Percentiles rank a stretch among this genome's conserved stretches.
These are phyloP conservation scores for Talaromyces sp. DNA, from an alignment of 2,329 filamentous ascomycete genomes.

Conservation along the genomic window DNA sequence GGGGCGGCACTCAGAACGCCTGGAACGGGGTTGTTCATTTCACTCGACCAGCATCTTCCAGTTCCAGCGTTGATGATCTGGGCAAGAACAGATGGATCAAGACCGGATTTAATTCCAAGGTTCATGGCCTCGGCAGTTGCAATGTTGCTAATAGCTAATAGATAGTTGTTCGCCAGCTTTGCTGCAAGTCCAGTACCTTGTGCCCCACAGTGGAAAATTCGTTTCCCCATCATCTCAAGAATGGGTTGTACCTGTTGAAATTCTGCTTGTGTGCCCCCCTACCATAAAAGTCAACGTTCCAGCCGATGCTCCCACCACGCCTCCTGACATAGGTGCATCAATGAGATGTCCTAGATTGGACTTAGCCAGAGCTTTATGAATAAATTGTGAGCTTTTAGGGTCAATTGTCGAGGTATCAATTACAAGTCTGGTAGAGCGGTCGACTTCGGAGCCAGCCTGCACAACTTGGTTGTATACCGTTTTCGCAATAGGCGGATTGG, in stretches of 20 bases:
- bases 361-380: background rate
- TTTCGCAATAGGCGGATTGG: conserved; percentile 3
- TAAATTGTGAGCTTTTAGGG: background rate
- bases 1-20: too few relatives aligned
- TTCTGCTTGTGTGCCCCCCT: background rate
- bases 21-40: too few relatives aligned
- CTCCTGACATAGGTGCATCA: conserved; percentile 3
- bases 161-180: too few relatives aligned
- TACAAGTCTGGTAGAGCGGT: conserved; percentile 3
- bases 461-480: conserved; percentile 3
- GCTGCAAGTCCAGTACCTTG: too few relatives aligned
- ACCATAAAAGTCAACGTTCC: conserved; percentile 3
- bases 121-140: too few relatives aligned
- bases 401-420: conserved; percentile 5
- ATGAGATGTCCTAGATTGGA: conserved; percentile 2
- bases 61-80: too few relatives aligned
- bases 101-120: too few relatives aligned
- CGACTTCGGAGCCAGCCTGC: background rate
- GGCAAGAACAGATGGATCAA: too few relatives aligned
- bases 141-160: too few relatives aligned
- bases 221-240: background rate
- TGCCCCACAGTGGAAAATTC: too few relatives aligned
- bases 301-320: conserved; percentile 5
- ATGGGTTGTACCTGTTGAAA: conserved; percentile 1
- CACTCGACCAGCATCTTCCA: too few relatives aligned